phyloP scores from a whole-genome alignment of 2,329 filamentous ascomycete species.

The Clarireedia homoeocarpa region DNA sequence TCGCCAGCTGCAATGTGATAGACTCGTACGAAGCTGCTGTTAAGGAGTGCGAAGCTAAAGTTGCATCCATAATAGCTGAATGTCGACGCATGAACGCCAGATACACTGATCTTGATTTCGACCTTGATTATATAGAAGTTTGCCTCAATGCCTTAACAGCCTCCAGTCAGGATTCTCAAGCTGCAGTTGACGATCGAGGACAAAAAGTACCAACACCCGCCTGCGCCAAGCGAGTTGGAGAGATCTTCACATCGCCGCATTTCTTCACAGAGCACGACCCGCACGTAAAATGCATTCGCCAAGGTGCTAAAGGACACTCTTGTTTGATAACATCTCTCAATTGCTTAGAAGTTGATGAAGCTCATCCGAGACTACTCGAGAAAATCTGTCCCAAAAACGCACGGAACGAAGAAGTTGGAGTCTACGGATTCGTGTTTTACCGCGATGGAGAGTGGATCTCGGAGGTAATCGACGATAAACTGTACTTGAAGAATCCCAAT shows the following conservation, averaged over 20 bases:
- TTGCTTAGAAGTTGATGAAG: constrained; percentile 50
- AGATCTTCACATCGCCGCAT: constrained; percentile 66
- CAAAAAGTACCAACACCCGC: constrained; percentile 13
- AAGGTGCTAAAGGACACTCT: constrained; percentile 73
- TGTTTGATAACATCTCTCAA: constrained; percentile 79
- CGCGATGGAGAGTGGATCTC: constrained; percentile 81
- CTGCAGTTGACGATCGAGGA: neutral
- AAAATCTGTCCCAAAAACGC: constrained; percentile 30
- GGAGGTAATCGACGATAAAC: constrained; percentile 82
- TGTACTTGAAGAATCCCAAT: constrained; percentile 72
- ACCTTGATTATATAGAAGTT: constrained; percentile 49
- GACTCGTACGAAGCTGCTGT: constrained; percentile 65
- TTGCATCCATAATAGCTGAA: constrained; percentile 48
- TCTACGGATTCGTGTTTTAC: constrained; percentile 84
- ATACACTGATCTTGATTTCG: constrained; percentile 74
- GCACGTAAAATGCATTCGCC: constrained; percentile 64
- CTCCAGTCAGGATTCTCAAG: neutral
- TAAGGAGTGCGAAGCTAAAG: constrained; percentile 57
- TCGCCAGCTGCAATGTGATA: constrained; percentile 24
- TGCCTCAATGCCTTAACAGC: constrained; percentile 11
- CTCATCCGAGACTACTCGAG: constrained; percentile 33
- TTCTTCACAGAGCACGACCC: constrained; percentile 64
- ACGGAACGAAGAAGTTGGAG: constrained; percentile 52
- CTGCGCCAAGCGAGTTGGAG: constrained; percentile 53
- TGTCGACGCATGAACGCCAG: constrained; percentile 72